These are phyloP conservation scores for Hypomyces rosellus DNA, from an alignment of 2,329 filamentous ascomycete species.

Conservation along the genomic window DNA sequence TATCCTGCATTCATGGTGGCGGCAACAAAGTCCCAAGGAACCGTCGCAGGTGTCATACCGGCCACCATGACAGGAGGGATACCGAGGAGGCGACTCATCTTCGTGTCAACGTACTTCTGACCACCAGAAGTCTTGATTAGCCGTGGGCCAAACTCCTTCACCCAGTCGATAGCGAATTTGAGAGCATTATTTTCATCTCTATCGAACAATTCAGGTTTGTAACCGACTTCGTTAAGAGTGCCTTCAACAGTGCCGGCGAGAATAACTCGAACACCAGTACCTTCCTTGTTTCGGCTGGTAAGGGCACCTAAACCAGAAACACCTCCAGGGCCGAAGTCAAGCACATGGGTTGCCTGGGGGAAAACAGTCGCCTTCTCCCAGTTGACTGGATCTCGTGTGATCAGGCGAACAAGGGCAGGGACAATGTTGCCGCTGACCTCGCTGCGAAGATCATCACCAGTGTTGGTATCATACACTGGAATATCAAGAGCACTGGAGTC, in stretches of 20 bases:
- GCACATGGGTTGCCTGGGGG: conserved; percentile 81
- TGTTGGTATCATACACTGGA: conserved; percentile 84
- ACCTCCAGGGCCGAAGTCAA: conserved; percentile 95
- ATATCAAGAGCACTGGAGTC: conserved; percentile 68
- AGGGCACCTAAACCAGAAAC: conserved; percentile 93
- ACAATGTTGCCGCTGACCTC: conserved; percentile 72
- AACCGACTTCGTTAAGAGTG: conserved; percentile 83
- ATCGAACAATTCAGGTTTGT: conserved; percentile 97
- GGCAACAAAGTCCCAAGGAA: conserved; percentile 85
- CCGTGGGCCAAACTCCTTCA: conserved; percentile 91
- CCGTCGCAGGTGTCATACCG: conserved; percentile 88
- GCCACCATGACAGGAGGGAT: conserved; percentile 84
- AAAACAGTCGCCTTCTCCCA: conserved; percentile 96
- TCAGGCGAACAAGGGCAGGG: conserved; percentile 80
- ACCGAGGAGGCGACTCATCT: conserved; percentile 83
- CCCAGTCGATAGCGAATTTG: conserved; percentile 94
- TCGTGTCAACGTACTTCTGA: conserved; percentile 90
- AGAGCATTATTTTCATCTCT: conserved; percentile 92
- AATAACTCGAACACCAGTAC: conserved; percentile 93
- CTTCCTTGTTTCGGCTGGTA: conserved; percentile 98
- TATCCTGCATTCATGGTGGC: conserved; percentile 95
- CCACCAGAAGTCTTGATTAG: conserved; percentile 85
- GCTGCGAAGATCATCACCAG: conserved; percentile 73
- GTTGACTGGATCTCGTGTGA: conserved; percentile 87
- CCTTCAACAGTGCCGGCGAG: conserved; percentile 90